Conservation (phyloP, 768 basidiomycete species). For the Pluteus cervinus region DNA sequence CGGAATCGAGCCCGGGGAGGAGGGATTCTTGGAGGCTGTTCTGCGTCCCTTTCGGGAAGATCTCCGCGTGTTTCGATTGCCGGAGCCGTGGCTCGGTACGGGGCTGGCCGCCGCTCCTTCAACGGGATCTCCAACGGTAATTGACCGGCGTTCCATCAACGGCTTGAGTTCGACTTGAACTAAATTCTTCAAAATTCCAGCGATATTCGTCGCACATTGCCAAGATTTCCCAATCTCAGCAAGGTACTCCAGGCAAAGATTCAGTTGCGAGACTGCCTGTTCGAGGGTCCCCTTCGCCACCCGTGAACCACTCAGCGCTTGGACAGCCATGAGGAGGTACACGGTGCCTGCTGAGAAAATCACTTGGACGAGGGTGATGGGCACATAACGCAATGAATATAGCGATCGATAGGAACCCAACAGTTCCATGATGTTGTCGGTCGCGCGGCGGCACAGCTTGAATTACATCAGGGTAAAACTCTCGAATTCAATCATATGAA, state of each 20-base stretch:
- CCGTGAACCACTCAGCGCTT: conserved; percentile 42
- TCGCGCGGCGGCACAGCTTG: conserved; percentile 47
- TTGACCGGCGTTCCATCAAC: conserved; percentile 26
- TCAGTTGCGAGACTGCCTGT: too few relatives aligned
- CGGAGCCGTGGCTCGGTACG: too few relatives aligned
- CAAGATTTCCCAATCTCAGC: conserved; percentile 48
- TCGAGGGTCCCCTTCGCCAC: conserved; percentile 41
- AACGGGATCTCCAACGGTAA: too few relatives aligned
- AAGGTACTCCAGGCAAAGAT: conserved; percentile 38
- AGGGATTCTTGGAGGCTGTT: too few relatives aligned
- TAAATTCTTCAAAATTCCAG: conserved; percentile 38
- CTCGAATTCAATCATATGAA: conserved; percentile 12
- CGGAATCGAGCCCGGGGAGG: too few relatives aligned
- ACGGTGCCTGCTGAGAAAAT: conserved; percentile 57
- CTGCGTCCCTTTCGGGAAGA: too few relatives aligned
- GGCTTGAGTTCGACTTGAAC: conserved; percentile 37
- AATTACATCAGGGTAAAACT: conserved; percentile 13
- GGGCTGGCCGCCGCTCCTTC: too few relatives aligned
- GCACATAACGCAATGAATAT: conserved; percentile 53
- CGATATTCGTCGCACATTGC: conserved; percentile 46
- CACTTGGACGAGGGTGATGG: conserved; percentile 51
- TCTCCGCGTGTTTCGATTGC: too few relatives aligned
- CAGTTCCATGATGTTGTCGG: conserved; percentile 51
- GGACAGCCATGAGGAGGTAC: conserved; percentile 47
- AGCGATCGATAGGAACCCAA: conserved; percentile 41